Percentiles rank a stretch among this genome's conserved stretches.
These are phyloP conservation scores for Coelastrella sp. DNA, from an alignment of 139 green algal species.

Conservation along the genomic window DNA sequence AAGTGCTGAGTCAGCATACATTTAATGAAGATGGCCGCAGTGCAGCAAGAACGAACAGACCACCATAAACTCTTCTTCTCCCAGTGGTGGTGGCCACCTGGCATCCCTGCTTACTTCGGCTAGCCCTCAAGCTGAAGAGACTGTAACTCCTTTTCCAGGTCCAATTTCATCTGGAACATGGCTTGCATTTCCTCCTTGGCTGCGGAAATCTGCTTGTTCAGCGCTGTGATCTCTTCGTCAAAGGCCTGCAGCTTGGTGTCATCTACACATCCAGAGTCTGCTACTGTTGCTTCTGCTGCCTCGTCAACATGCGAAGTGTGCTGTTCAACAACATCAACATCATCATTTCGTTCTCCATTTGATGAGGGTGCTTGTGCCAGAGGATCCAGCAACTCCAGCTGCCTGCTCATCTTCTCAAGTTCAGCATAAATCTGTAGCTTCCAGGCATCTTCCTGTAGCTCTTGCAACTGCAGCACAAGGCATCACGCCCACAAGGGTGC, in stretches of 20 bases:
- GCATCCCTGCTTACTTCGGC: not conserved
- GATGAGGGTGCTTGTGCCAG: not conserved
- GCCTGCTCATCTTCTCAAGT: slow-evolving; percentile 24
- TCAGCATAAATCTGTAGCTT: slow-evolving; percentile 45
- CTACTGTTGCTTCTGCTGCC: not conserved
- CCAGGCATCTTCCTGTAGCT: slow-evolving; percentile 39
- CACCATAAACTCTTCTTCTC: too few species aligned
- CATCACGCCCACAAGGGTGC: not conserved
- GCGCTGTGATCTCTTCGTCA: slow-evolving; percentile 22
- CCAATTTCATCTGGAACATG: slow-evolving; percentile 26
- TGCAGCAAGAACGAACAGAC: too few species aligned
- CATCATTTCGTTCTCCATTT: too few species aligned
- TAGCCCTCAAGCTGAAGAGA: not conserved
- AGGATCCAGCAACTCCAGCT: slow-evolving; percentile 7
- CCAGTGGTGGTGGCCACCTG: too few species aligned
- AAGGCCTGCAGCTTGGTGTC: not conserved
- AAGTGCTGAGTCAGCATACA: too few species aligned
- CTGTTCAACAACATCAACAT: too few species aligned
- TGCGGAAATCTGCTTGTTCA: slow-evolving; percentile 7
- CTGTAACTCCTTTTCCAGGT: slow-evolving; percentile 20
- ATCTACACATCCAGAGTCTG: not conserved
- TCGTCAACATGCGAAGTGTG: too few species aligned
- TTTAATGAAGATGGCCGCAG: too few species aligned
- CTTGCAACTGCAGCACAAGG: slow-evolving; percentile 49
- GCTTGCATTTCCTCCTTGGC: slow-evolving; percentile 2